Conservation (phyloP, 208 protist species). For the Acanthamoeba sp. region DNA sequence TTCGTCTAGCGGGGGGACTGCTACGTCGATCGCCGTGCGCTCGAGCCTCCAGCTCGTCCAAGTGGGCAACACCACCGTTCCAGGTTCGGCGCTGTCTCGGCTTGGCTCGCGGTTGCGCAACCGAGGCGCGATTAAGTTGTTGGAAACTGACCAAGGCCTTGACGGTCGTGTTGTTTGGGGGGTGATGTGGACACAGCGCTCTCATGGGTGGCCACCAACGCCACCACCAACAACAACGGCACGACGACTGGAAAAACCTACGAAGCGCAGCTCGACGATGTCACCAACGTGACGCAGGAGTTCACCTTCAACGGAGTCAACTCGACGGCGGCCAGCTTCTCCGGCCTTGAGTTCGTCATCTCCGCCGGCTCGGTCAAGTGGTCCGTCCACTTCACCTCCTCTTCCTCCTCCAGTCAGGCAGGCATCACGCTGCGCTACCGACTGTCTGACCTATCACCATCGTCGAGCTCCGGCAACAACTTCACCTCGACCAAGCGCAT, state of each 20-base stretch:
- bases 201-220: not conserved
- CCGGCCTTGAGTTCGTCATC: not conserved
- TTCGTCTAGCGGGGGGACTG: not conserved
- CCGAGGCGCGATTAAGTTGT: too few relatives aligned
- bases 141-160: too few relatives aligned
- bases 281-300: not conserved
- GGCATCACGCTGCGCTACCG: conserved; percentile 3
- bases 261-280: not conserved
- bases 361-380: not conserved
- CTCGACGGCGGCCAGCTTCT: conserved; percentile 2
- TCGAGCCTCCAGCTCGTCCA: not conserved
- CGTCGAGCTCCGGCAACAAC: not conserved
- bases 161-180: too few relatives aligned
- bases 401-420: not conserved
- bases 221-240: not conserved
- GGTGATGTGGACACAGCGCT: not conserved
- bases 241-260: not conserved
- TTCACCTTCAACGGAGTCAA: not conserved
- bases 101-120: too few relatives aligned
- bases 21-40: not conserved
- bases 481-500: not conserved
- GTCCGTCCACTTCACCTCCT: not conserved
- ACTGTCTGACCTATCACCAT: not conserved
- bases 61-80: not conserved
- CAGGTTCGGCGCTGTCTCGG: not conserved